Evolutionary conservation across 768 basidiomycete species (phyloP).

Genomic region (Agaricus sinodeliciosus): DNA sequence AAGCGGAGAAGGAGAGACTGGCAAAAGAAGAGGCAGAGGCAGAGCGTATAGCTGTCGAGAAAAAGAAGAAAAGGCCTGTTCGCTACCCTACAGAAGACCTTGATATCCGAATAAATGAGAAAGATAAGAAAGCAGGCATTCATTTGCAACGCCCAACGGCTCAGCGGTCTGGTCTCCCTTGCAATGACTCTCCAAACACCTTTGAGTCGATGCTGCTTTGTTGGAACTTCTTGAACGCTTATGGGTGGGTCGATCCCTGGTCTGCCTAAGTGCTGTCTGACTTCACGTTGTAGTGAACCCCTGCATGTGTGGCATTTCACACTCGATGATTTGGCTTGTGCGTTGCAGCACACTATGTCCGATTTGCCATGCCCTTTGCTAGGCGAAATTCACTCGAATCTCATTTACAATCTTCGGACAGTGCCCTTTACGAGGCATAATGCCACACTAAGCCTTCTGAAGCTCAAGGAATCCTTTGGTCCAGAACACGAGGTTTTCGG

Average conservation of each 20-base stretch:
- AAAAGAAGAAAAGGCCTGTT: slow-evolving; percentile 84
- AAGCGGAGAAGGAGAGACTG: slow-evolving; percentile 56
- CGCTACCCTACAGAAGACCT: slow-evolving; percentile 93
- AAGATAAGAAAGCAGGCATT: slow-evolving; percentile 77
- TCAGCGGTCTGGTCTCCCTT: slow-evolving; percentile 57
- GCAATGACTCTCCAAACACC: slow-evolving; percentile 50
- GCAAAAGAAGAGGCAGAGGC: slow-evolving; percentile 69
- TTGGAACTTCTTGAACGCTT: slow-evolving; percentile 93
- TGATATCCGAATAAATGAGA: slow-evolving; percentile 72
- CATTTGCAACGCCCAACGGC: slow-evolving; percentile 62
- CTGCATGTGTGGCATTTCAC: slow-evolving; percentile 84
- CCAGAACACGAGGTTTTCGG: slow-evolving; percentile 41
- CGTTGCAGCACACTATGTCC: slow-evolving; percentile 65
- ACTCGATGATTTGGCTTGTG: slow-evolving; percentile 88
- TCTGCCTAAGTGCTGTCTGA: slow-evolving; percentile 8
- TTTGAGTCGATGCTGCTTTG: slow-evolving; percentile 87
- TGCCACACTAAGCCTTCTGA: slow-evolving; percentile 61
- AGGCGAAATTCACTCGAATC: slow-evolving; percentile 80
- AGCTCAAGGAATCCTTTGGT: slow-evolving; percentile 30
- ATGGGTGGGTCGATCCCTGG: slow-evolving; percentile 59
- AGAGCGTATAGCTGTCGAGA: slow-evolving; percentile 65
- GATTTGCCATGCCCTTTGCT: slow-evolving; percentile 75
- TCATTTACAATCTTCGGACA: slow-evolving; percentile 88
- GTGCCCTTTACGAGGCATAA: slow-evolving; percentile 71
- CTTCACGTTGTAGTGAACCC: slow-evolving; percentile 55